Evolutionary conservation across 495 filamentous ascomycete genomes (phyloP).

Genomic region (Lindgomyces ingoldianus): DNA sequence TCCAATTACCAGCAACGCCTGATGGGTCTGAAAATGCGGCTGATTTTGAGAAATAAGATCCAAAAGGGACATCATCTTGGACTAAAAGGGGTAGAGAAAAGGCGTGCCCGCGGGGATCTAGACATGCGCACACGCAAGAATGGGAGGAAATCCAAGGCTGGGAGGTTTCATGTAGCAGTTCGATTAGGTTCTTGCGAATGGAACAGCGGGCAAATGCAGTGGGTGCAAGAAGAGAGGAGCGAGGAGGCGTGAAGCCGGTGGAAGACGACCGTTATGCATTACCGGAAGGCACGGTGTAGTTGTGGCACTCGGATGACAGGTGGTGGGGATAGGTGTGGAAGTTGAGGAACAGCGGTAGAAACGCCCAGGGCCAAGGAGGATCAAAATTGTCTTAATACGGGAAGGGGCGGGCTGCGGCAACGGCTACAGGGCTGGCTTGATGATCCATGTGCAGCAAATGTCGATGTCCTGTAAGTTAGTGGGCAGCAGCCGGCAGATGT

Average conservation of each 20-base stretch:
- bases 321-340: background rate
- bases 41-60: conserved; percentile 45
- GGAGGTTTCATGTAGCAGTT: background rate
- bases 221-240: background rate
- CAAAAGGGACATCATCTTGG: conserved; percentile 41
- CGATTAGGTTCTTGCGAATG: background rate
- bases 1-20: conserved; percentile 82
- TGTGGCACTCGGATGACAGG: conserved; percentile 27
- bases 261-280: conserved; percentile 14
- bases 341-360: background rate
- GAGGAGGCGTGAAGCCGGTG: conserved; percentile 21
- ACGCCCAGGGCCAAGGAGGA: conserved; percentile 18
- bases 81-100: background rate
- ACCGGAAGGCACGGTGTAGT: conserved; percentile 10
- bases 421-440: conserved; percentile 30
- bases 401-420: conserved; percentile 21
- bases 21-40: conserved; percentile 66
- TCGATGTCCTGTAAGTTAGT: background rate
- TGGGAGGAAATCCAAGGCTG: conserved; percentile 6
- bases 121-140: conserved; percentile 26
- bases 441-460: conserved; percentile 3
- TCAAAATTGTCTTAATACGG: conserved; percentile 8
- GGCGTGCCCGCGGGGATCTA: conserved; percentile 1
- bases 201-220: background rate
- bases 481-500: background rate